These are phyloP conservation scores for Entamoeba dispar DNA, from an alignment of 208 protist species.

Conservation along the genomic window DNA sequence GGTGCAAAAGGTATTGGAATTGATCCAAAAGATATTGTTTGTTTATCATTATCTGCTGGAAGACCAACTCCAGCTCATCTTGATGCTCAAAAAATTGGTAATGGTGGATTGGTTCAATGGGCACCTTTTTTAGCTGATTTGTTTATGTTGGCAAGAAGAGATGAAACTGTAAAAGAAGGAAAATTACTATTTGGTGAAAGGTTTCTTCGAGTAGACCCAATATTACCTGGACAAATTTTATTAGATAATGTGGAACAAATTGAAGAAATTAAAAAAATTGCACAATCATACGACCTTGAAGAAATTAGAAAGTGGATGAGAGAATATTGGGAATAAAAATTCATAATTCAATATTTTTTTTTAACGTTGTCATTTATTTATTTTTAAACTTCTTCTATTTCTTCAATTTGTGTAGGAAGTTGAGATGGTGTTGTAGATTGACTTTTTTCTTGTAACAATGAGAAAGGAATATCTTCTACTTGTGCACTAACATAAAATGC, in stretches of 20 bases:
- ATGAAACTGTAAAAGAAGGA: background rate
- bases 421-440: no score
- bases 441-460: no score
- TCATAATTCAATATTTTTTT: background rate
- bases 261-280: background rate
- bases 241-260: background rate
- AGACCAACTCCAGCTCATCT: background rate
- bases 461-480: background rate
- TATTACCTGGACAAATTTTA: background rate
- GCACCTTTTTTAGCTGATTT: background rate
- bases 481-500: background rate
- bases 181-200: background rate
- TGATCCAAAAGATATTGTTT: background rate
- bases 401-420: no score
- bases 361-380: no score
- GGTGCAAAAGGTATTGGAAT: background rate
- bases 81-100: background rate
- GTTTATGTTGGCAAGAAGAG: background rate
- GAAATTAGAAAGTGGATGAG: background rate
- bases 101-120: background rate
- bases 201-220: background rate
- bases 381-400: no score
- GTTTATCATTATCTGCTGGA: background rate
- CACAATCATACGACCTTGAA: background rate
- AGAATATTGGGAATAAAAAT: background rate